A percentile compares a stretch with the other conserved stretches of the same genome.
phyloP scores from a whole-genome alignment of 2,329 filamentous ascomycete genomes.

The Onygena corvina region DNA sequence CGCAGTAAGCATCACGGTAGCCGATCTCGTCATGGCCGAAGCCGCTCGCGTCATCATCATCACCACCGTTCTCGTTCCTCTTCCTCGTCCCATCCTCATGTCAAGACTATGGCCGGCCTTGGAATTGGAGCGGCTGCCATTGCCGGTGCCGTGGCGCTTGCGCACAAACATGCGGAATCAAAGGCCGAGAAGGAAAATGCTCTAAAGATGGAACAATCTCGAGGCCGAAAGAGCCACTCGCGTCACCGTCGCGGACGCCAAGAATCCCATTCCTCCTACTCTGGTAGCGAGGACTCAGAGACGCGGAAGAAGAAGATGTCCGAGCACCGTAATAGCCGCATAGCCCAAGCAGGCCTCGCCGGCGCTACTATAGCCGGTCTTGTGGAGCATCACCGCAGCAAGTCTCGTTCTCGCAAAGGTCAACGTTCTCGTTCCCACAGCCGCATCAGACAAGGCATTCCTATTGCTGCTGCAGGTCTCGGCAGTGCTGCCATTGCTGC shows the following conservation, averaged over 20 bases:
- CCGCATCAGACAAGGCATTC: slow-evolving; percentile 44
- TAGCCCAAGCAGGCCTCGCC: slow-evolving; percentile 50
- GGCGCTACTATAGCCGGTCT: slow-evolving; percentile 52
- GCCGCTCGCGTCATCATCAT: slow-evolving; percentile 18
- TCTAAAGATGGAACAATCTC: slow-evolving; percentile 14
- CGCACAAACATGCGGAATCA: slow-evolving; percentile 41
- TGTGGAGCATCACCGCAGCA: slow-evolving; percentile 46
- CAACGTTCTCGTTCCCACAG: slow-evolving; percentile 38
- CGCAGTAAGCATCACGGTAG: slow-evolving; percentile 10
- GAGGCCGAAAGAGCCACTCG: slow-evolving; percentile 39
- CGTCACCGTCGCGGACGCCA: slow-evolving; percentile 29
- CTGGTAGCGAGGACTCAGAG: slow-evolving; percentile 40
- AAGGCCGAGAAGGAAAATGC: slow-evolving; percentile 36
- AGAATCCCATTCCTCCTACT: slow-evolving; percentile 20
- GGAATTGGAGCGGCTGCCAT: slow-evolving; percentile 46
- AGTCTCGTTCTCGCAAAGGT: slow-evolving; percentile 42
- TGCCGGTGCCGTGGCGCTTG: slow-evolving; percentile 48
- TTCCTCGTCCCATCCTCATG: slow-evolving; percentile 38
- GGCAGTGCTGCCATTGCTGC: slow-evolving; percentile 50
- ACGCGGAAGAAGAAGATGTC: slow-evolving; percentile 44
- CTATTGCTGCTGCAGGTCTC: slow-evolving; percentile 49
- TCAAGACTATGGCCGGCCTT: slow-evolving; percentile 42
- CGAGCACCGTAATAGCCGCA: slow-evolving; percentile 46
- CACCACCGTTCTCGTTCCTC: slow-evolving; percentile 37
- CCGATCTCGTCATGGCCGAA: neutral